Evolutionary conservation across 2,329 filamentous ascomycete species (phyloP).

Genomic region (Leptographium wingfieldii): DNA sequence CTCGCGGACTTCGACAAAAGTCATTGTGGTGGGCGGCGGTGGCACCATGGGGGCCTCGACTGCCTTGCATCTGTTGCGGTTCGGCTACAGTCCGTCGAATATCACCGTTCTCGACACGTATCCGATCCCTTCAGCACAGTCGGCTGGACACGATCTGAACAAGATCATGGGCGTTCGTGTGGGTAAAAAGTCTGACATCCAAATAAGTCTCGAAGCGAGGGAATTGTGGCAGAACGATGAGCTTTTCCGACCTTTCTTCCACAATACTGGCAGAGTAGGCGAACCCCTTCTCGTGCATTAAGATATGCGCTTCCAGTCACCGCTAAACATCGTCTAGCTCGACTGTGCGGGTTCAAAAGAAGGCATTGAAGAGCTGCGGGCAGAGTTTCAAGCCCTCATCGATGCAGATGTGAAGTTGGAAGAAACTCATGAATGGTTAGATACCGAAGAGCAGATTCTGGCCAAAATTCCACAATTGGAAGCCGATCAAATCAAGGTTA

Average conservation of each 20-base stretch:
- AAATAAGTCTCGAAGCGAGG: constrained; percentile 20
- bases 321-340: neutral
- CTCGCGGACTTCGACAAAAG: neutral
- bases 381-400: constrained; percentile 24
- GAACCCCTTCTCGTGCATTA: neutral
- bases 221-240: constrained; percentile 28
- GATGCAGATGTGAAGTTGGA: constrained; percentile 26
- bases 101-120: constrained; percentile 34
- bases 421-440: constrained; percentile 27
- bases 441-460: constrained; percentile 30
- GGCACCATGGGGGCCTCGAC: constrained; percentile 28
- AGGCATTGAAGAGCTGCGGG: constrained; percentile 20
- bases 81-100: constrained; percentile 28
- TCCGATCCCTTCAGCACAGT: constrained; percentile 31
- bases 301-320: neutral
- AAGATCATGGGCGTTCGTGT: constrained; percentile 31
- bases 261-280: constrained; percentile 16
- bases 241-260: constrained; percentile 37
- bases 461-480: constrained; percentile 25
- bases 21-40: constrained; percentile 4
- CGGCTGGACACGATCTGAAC: constrained; percentile 33
- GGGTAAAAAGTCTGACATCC: constrained; percentile 19
- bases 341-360: constrained; percentile 14
- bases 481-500: constrained; percentile 16
- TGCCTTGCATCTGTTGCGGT: constrained; percentile 29